phyloP scores from a whole-genome alignment of 345 rosid genomes.

The Toxicodendron radicans region DNA sequence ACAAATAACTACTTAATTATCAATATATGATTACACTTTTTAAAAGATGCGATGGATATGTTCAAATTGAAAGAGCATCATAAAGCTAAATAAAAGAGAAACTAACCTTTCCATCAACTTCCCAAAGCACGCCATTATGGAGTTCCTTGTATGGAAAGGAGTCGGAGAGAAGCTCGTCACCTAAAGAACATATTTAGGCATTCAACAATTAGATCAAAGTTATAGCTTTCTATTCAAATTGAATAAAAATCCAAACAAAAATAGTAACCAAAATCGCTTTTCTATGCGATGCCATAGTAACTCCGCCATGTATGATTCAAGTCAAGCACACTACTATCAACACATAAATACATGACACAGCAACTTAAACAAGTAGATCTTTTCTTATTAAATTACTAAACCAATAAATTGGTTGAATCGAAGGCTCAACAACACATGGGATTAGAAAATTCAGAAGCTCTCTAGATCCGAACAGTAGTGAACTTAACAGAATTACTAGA shows the following conservation, averaged over 20 bases:
- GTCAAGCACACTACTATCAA: too few species aligned
- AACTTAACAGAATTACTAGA: not conserved
- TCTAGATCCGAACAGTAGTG: not conserved
- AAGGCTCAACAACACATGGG: not conserved
- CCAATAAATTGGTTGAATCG: not conserved
- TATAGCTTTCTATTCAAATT: too few species aligned
- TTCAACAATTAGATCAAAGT: too few species aligned
- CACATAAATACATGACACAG: too few species aligned
- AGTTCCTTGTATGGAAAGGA: constrained; percentile 91
- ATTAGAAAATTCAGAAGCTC: not conserved
- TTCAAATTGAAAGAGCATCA: not conserved
- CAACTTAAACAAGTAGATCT: too few species aligned
- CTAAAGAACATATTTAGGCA: constrained; percentile 28
- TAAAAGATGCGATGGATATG: not conserved
- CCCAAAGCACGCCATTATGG: constrained; percentile 73
- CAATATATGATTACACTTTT: not conserved
- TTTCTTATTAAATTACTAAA: not conserved
- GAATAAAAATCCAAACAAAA: not conserved
- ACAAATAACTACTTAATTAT: not conserved
- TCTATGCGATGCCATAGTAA: too few species aligned
- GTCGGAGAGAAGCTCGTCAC: constrained; percentile 96
- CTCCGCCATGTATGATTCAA: too few species aligned
- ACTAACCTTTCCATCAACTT: constrained; percentile 89
- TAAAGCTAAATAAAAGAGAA: not conserved
- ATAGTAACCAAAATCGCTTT: too few species aligned